Evolutionary conservation across 306 rosid genomes (phyloP), one percentile per base, ranked within the genome.

Genomic region (Acacia crassicarpa): DNA sequence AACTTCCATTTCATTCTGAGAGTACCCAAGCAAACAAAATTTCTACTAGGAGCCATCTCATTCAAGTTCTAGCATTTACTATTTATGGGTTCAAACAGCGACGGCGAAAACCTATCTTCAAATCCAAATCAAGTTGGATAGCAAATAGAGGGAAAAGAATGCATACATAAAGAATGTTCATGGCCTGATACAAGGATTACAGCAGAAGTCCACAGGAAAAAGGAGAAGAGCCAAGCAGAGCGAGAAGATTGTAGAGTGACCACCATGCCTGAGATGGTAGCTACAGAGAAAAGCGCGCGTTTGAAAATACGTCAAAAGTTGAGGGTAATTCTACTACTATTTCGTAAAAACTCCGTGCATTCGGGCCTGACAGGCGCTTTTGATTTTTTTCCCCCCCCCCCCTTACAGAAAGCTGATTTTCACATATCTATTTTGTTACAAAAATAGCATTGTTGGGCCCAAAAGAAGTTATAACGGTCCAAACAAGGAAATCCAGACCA

Each of bases 321-420:
- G 4, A 16, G 76, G 76, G 76, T 72, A 25, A 14, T 72, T 45
- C 76, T 46, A 58, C 76, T 46, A 58, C 75, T 71, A 71, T 71
- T 71, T 44, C 22, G 12, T 9, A 71, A 44, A 40, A 71, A 13
- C 22, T 4, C 58, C 38, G 27, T 0, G 9, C 69, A 5, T 30
- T 63, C n/a, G 41, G 41, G 20, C 41, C 69, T 30, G 43, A 30
- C 2, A 25, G 5, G 30, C 14, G 19, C 20, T 15, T 48, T 48
- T 48, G 53, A 1, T 3, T n/a, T n/a, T n/a, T 23, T 9, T 9
- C n/a, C n/a, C n/a, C n/a, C n/a, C n/a, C n/a, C n/a, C n/a, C n/a
- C n/a, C n/a, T 25, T 61, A 10, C 23, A 13, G 53, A 13, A 46
- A 5, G 53, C 19, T 11, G 48, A 1, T 45, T 12, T 45, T 45